Base-by-base conservation (phyloP, 345 rosid genomes). In the Moricandia moricandioides region DNA sequence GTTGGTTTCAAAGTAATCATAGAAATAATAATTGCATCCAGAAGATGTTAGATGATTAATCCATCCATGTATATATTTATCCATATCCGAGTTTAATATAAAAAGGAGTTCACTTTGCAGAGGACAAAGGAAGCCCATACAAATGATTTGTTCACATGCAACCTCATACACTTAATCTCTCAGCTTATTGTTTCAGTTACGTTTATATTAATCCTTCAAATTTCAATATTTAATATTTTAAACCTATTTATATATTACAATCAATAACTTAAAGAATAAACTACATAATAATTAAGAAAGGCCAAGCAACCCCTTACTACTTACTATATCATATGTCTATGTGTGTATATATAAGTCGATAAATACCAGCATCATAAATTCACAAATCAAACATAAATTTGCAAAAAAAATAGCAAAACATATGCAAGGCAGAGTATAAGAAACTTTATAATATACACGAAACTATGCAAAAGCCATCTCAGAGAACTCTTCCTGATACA, bases 81-180 rank as follows among this genome's bases (percentile, higher is more conserved):
- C 51, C 16, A 51, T 47, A 51, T 67, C 62, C 33, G 40, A 40
- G 51, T 69, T 62, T 39, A 6, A 33, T 59, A 59, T 8, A 30
- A 4, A 56, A 26, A 43, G 16, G 55, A 60, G 65, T 30, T 69
- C 66, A 71, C 72, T 77, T 77, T 70, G 72, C 45, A 61, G 59
- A 80, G 78, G 90, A 84, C 85, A 86, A 72, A 80, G 27, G 78
- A 87, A 85, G 62, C 86, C 93, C 83, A 75, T 75, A 56, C 84
- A 82, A 89, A 91, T 91, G 93, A 91, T 91, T 83, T 80, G 82
- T 60, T 77, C 96, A 86, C 91, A 88, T 88, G 93, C 68, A 57
- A 24, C 39, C 40, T 33, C 30, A 77, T 71, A 70, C 71, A 76
- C 52, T 76, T 69, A 62, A 69, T 77, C 61, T 77, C 54, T 43